phyloP scores from a whole-genome alignment of 306 rosid species.

The Vigna trinervia region DNA sequence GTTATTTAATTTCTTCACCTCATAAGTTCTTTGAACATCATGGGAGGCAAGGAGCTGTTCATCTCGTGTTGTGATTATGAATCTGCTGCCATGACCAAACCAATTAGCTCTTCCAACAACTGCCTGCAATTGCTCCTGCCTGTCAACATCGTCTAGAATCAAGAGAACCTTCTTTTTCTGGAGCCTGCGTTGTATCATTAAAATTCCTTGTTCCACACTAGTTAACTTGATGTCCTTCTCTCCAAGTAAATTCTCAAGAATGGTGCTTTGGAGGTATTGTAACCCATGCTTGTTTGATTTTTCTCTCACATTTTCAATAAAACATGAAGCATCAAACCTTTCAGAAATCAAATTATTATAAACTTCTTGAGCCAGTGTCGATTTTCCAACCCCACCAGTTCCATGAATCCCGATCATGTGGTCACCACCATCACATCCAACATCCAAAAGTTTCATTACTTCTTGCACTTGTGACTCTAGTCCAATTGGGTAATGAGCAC shows the following conservation, averaged over 20 bases:
- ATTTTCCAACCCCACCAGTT: not conserved
- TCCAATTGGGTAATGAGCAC: not conserved
- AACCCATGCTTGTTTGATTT: conserved; percentile 32
- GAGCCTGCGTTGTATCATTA: not conserved
- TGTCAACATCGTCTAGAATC: not conserved
- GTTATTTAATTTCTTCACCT: not conserved
- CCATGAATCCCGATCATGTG: not conserved
- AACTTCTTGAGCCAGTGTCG: not conserved
- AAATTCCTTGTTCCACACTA: not conserved
- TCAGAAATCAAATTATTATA: not conserved
- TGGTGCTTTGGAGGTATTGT: conserved; percentile 31
- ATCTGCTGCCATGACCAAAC: not conserved
- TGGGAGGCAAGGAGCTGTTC: no score
- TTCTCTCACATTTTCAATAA: not conserved
- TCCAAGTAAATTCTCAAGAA: conserved; percentile 18
- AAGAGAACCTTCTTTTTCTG: not conserved
- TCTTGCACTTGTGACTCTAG: not conserved
- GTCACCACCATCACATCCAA: not conserved
- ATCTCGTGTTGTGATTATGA: not conserved
- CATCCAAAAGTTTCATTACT: not conserved
- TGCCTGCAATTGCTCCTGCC: not conserved
- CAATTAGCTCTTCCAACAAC: not conserved
- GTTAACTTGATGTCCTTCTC: not conserved
- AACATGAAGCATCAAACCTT: not conserved
- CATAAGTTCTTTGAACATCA: not conserved